Evolutionary conservation across 768 basidiomycete genomes (phyloP).

Genomic region (Serendipita sp.): DNA sequence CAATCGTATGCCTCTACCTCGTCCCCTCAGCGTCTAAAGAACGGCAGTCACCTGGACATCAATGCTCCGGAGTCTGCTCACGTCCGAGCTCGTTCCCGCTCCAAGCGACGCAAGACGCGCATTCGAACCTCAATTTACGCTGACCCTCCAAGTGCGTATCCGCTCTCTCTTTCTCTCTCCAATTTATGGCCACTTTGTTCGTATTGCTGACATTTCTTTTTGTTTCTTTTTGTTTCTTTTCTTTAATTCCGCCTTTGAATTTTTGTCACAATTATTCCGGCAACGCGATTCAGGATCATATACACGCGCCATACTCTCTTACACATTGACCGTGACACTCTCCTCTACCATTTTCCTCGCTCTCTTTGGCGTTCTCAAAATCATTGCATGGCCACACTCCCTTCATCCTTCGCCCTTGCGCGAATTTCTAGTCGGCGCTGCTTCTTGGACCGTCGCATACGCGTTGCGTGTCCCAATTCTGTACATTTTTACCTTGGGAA

Average conservation of each 20-base stretch:
- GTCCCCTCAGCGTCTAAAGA: not conserved
- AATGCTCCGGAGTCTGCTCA: too few species aligned
- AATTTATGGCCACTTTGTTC: not conserved
- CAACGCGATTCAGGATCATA: not conserved
- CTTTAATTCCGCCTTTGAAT: too few species aligned
- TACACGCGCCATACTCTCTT: not conserved
- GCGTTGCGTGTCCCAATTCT: constrained; percentile 32
- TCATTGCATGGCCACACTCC: constrained; percentile 4
- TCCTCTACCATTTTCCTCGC: not conserved
- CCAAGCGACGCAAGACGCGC: not conserved
- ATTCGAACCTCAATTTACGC: not conserved
- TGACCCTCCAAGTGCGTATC: not conserved
- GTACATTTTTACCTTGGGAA: constrained; percentile 19
- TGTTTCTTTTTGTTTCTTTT: not conserved
- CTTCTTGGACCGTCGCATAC: constrained; percentile 45
- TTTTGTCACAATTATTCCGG: too few species aligned
- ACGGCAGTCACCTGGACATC: not conserved
- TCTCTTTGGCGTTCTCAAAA: not conserved
- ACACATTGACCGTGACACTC: not conserved
- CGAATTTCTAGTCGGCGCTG: constrained; percentile 42
- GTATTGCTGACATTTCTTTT: not conserved
- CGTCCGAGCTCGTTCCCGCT: not conserved
- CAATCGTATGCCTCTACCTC: not conserved
- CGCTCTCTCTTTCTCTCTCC: not conserved
- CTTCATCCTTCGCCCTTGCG: constrained; percentile 26